Percentiles rank a stretch among this genome's conserved stretches.
phyloP scores from a whole-genome alignment of 1,284 basidiomycete genomes.

The Microbotryum saponariae region DNA sequence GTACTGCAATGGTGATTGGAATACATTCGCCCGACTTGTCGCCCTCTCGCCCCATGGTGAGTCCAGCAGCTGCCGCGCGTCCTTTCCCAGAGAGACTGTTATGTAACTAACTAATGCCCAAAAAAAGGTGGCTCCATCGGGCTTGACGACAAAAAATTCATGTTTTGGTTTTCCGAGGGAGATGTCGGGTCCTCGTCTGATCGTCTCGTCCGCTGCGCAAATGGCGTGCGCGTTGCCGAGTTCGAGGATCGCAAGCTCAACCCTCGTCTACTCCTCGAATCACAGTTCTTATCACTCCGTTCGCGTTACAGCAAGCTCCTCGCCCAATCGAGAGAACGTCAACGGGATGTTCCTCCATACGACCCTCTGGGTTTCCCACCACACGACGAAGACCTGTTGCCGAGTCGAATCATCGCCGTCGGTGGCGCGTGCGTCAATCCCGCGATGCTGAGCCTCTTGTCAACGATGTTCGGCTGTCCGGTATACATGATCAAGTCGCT shows the following conservation, averaged over 20 bases:
- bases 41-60: constrained; percentile 78
- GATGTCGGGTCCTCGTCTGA: constrained; percentile 61
- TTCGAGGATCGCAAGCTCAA: constrained; percentile 75
- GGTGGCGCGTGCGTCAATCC: constrained; percentile 14
- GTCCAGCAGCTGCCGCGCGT: constrained; percentile 60
- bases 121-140: constrained; percentile 42
- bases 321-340: neutral
- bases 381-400: neutral
- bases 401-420: constrained; percentile 15
- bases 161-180: constrained; percentile 72
- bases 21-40: constrained; percentile 70
- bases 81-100: neutral
- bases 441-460: constrained; percentile 12
- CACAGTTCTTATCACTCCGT: neutral
- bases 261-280: constrained; percentile 48
- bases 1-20: constrained; percentile 76
- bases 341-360: neutral
- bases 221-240: constrained; percentile 70
- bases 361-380: constrained; percentile 9
- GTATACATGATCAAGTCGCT: constrained; percentile 3
- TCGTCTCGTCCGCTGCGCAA: constrained; percentile 76
- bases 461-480: constrained; percentile 15
- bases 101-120: neutral
- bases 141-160: constrained; percentile 76
- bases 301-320: neutral